A percentile compares a stretch with the other conserved stretches of the same genome.
Conservation (phyloP, 1,139 yeast species). For the Hanseniaspora sp. region DNA sequence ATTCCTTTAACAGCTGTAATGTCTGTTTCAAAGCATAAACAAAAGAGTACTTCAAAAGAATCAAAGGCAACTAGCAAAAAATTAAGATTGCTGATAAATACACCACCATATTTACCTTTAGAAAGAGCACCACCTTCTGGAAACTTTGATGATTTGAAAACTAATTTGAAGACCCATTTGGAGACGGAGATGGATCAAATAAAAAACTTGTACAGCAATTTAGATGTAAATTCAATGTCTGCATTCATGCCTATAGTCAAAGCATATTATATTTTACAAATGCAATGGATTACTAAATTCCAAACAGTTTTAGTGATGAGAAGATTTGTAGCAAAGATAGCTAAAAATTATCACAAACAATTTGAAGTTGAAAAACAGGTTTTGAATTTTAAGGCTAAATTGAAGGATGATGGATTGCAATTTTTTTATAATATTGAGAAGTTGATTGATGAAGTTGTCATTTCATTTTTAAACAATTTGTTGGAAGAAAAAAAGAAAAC, state of each 20-base stretch:
- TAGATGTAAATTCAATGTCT: slow-evolving; percentile 1
- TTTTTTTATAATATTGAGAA: background rate
- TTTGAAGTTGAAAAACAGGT: slow-evolving; percentile 12
- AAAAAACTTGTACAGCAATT: background rate
- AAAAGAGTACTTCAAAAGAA: background rate
- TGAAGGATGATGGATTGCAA: background rate
- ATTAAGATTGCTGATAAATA: background rate
- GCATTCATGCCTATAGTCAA: background rate
- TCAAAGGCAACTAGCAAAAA: background rate
- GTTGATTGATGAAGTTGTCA: background rate
- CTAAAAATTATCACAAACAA: slow-evolving; percentile 2
- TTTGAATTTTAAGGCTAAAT: background rate
- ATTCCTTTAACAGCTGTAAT: background rate
- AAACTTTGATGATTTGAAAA: background rate
- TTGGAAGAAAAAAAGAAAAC: background rate
- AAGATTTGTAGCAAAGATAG: background rate
- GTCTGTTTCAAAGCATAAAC: background rate
- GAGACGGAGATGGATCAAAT: background rate
- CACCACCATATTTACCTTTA: background rate
- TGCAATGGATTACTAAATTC: slow-evolving; percentile 7
- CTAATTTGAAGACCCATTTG: background rate
- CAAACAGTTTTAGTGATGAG: background rate
- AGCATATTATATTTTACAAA: slow-evolving; percentile 1
- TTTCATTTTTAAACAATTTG: background rate
- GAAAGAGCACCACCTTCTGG: background rate